These are phyloP conservation scores for Yamadazyma pseudoaaseri DNA, from an alignment of 1,139 yeast species.

Conservation along the genomic window DNA sequence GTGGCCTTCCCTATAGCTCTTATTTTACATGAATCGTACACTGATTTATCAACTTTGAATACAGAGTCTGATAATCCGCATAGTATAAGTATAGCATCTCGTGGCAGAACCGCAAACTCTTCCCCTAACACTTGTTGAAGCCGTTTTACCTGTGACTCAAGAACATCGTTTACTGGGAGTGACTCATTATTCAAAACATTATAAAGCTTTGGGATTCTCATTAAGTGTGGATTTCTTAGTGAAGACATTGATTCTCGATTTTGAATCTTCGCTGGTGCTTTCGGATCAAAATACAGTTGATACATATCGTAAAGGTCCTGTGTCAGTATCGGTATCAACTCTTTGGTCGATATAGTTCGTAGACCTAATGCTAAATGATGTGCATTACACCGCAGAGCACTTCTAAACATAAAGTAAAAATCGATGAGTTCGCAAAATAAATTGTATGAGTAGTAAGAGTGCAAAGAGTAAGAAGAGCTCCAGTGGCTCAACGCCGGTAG, in stretches of 20 bases:
- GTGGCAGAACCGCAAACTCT: conserved; percentile 19
- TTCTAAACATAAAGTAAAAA: too few species aligned
- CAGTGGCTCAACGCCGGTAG: conserved; percentile 20
- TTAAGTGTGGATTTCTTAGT: neutral
- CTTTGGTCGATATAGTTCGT: too few species aligned
- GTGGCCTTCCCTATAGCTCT: conserved; percentile 13
- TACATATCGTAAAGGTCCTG: too few species aligned
- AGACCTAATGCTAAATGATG: too few species aligned
- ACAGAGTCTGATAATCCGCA: conserved; percentile 21
- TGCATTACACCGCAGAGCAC: too few species aligned
- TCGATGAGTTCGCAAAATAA: neutral
- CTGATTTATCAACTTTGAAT: neutral
- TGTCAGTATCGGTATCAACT: too few species aligned
- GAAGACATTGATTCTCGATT: too few species aligned
- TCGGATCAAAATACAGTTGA: too few species aligned
- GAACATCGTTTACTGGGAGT: neutral
- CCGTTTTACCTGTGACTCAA: conserved; percentile 4
- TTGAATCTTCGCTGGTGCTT: too few species aligned
- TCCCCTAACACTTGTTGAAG: conserved; percentile 19
- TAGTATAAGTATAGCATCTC: conserved; percentile 22
- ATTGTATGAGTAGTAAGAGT: conserved; percentile 12
- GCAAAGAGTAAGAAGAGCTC: conserved; percentile 20
- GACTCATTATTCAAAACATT: neutral
- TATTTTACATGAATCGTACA: conserved; percentile 14
- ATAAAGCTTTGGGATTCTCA: neutral